A percentile compares a stretch with the other conserved stretches of the same genome.
Evolutionary conservation across 768 basidiomycete species (phyloP).

Genomic region (Boletellus emodensis): DNA sequence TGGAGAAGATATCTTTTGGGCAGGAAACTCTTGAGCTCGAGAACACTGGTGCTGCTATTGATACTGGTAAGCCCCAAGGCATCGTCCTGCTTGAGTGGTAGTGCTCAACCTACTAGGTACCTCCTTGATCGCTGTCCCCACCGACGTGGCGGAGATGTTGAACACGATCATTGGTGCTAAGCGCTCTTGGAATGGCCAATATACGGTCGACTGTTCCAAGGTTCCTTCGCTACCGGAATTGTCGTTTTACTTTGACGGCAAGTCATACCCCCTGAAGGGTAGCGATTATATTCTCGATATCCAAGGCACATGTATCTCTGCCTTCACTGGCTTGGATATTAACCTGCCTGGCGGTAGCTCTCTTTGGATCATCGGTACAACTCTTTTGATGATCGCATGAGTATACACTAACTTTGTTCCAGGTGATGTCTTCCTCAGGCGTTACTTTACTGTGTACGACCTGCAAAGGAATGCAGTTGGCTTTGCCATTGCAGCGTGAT

Average conservation of each 20-base stretch:
- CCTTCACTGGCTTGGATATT: conserved; percentile 91
- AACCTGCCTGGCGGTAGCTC: conserved; percentile 64
- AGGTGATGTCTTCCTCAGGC: conserved; percentile 91
- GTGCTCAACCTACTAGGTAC: conserved; percentile 53
- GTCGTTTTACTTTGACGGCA: conserved; percentile 77
- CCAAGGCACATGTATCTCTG: conserved; percentile 88
- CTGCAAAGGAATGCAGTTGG: conserved; percentile 76
- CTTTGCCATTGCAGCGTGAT: conserved; percentile 56
- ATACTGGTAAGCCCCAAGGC: conserved; percentile 56
- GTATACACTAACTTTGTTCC: conserved; percentile 3
- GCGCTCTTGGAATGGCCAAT: conserved; percentile 95
- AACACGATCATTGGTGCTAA: conserved; percentile 93
- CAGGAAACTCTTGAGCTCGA: conserved; percentile 86
- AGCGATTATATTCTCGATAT: conserved; percentile 88
- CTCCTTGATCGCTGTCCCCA: conserved; percentile 88
- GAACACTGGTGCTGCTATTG: conserved; percentile 90
- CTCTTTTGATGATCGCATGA: background rate
- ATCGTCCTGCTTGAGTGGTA: background rate
- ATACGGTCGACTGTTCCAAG: conserved; percentile 82
- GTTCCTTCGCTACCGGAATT: conserved; percentile 83
- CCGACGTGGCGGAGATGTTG: conserved; percentile 96
- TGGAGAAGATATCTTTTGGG: conserved; percentile 82
- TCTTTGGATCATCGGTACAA: conserved; percentile 87
- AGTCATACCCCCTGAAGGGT: conserved; percentile 73
- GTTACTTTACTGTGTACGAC: conserved; percentile 90